Conservation (phyloP, 148 eudicot species). For the Beta vulgaris region DNA sequence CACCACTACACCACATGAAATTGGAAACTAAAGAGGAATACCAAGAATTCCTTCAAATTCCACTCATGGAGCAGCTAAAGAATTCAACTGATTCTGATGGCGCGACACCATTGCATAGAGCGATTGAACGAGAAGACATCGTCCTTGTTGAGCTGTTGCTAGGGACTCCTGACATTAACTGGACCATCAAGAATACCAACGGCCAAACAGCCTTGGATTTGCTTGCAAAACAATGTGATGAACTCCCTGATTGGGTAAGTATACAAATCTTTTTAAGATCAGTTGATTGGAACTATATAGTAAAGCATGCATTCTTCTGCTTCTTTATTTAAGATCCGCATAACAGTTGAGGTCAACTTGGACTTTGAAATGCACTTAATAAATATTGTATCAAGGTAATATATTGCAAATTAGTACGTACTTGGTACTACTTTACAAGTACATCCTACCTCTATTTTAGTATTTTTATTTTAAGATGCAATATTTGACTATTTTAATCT, state of each 20-base stretch:
- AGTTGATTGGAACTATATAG: no score
- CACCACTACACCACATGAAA: background rate
- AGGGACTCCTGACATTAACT: background rate
- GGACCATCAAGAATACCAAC: background rate
- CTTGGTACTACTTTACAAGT: no score
- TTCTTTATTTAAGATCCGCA: no score
- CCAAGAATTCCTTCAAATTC: background rate
- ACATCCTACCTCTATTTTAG: no score
- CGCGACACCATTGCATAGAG: background rate
- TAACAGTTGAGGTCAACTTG: no score
- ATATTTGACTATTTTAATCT: no score
- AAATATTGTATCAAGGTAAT: no score
- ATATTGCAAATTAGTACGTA: no score
- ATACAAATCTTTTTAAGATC: background rate
- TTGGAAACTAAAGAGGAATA: background rate
- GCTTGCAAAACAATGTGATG: background rate
- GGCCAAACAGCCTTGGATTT: background rate
- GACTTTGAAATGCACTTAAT: no score
- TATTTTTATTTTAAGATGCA: no score
- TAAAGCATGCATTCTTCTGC: no score
- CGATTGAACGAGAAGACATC: background rate
- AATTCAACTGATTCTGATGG: background rate
- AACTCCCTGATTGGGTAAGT: constrained; percentile 1
- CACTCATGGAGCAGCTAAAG: background rate
- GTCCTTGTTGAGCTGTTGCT: background rate